Base-by-base conservation (phyloP, 768 basidiomycete genomes). In the Suillus subluteus region DNA sequence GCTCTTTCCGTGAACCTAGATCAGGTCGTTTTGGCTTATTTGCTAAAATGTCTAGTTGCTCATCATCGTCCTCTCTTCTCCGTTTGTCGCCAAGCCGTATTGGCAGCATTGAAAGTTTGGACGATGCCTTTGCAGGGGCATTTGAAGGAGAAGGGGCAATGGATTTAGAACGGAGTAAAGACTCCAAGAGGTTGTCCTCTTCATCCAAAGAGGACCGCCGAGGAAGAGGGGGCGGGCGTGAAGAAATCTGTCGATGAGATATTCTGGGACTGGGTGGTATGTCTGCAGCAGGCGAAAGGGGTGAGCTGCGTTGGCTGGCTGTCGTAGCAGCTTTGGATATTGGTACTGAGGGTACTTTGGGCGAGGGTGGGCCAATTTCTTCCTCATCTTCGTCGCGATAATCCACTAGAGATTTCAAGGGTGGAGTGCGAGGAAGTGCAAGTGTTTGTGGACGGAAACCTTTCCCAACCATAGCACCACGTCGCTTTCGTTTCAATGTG, bases 301-400 rank as follows among this genome's bases (percentile, higher is more conserved):
- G 75, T 62, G 74, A 63, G 65, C 68, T 37, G 48, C 71, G 44
- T 63, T 71, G 55, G 65, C 48, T 66, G 71, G 66, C 73, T 44
- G 61, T 73, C 65, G 63, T 30, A 21, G 55, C 7, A 40, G 59
- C 35, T 70, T 66, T 78, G 35, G 63, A 64, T n/a, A 55, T n/a
- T 37, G 65, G 50, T 62, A 58, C 52, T n/a, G 64, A 62, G 12
- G 71, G 64, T 15, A 65, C 41, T 54, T 62, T 70, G 30, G 72
- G 68, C 6, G 72, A 58, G 1, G 68, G 52, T 6, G 70, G 70
- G 23, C 66, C 69, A 8, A 71, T 65, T 30, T 79, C 81, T 26
- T 87, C 86, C 52, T 91, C 89, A 23, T 91, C 91, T 55, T 94
- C 91, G 35, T 91, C 92, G 26, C 82, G 87, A 73, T 95, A 94